Conservation (phyloP, 805 yeast genomes). For the Candida coquimbonensis region DNA sequence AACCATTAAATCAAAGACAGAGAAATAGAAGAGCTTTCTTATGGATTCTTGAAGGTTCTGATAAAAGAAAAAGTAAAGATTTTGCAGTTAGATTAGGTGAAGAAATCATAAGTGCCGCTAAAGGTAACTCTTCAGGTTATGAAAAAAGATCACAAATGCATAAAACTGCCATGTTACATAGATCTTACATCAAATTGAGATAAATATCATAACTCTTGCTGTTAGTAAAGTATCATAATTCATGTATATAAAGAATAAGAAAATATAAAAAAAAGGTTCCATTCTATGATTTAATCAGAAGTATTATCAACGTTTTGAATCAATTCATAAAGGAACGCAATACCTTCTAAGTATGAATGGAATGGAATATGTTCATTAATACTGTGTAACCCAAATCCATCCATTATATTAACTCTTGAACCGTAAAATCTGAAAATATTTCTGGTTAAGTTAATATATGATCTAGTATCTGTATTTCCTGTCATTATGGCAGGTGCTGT, state of each 20-base stretch:
- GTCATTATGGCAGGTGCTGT: conserved; percentile 43
- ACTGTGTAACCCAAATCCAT: conserved; percentile 37
- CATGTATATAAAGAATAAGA: too few species aligned
- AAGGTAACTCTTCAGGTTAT: conserved; percentile 75
- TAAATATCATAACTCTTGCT: conserved; percentile 4
- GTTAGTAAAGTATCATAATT: too few species aligned
- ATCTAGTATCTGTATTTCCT: conserved; percentile 55
- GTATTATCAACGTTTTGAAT: conserved; percentile 9
- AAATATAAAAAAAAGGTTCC: neutral
- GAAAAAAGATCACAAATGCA: conserved; percentile 82
- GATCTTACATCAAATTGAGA: conserved; percentile 61
- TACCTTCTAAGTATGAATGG: conserved; percentile 49
- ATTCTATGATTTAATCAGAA: neutral
- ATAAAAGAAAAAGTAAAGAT: conserved; percentile 70
- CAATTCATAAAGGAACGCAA: conserved; percentile 50
- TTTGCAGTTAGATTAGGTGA: conserved; percentile 87
- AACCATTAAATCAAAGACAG: conserved; percentile 75
- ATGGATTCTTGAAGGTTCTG: conserved; percentile 86
- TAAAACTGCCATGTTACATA: conserved; percentile 78
- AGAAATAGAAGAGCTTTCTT: conserved; percentile 79
- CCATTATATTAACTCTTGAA: conserved; percentile 9
- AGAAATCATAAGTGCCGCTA: conserved; percentile 70
- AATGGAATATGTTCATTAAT: conserved; percentile 53
- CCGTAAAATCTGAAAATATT: conserved; percentile 44
- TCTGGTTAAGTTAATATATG: conserved; percentile 46